Percentiles rank a stretch among this genome's conserved stretches.
These are phyloP conservation scores for Astragalus glycyphyllos DNA, from an alignment of 306 rosid species.

Conservation along the genomic window DNA sequence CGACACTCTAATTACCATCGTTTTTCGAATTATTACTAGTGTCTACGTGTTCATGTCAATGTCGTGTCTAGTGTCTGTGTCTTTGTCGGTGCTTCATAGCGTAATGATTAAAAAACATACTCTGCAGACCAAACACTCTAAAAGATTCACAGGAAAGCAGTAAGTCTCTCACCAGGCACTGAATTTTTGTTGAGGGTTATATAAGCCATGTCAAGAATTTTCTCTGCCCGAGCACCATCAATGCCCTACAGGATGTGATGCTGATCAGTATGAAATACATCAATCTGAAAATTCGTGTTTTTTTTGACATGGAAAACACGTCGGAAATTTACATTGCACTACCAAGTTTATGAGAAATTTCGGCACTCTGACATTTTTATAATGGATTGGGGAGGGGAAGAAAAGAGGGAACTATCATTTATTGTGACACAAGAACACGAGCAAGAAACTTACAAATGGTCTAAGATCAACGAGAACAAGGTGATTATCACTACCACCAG, in stretches of 20 bases:
- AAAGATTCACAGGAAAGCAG: constrained; percentile 8
- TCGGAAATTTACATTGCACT: neutral
- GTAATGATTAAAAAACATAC: too few relatives aligned
- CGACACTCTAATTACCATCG: too few relatives aligned
- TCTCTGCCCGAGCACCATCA: constrained; percentile 96
- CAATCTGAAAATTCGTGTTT: constrained; percentile 29
- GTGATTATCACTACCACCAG: constrained; percentile 97
- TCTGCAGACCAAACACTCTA: neutral
- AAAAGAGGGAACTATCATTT: neutral
- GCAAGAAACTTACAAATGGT: constrained; percentile 73
- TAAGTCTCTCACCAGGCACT: constrained; percentile 72
- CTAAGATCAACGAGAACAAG: constrained; percentile 92
- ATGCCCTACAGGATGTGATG: constrained; percentile 59
- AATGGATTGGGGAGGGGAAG: neutral
- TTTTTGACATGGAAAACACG: constrained; percentile 16
- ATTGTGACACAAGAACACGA: neutral
- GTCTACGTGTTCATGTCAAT: too few relatives aligned
- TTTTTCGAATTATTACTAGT: too few relatives aligned
- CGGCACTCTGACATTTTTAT: neutral
- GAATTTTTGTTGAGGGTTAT: constrained; percentile 96
- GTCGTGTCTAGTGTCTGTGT: too few relatives aligned
- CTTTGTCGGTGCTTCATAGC: too few relatives aligned
- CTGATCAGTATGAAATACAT: constrained; percentile 38
- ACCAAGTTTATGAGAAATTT: constrained; percentile 31
- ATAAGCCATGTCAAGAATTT: constrained; percentile 91